Evolutionary conservation across 2,329 filamentous ascomycete species (phyloP), one percentile per base, ranked within the genome.

Genomic region (Colletotrichum tropicale): DNA sequence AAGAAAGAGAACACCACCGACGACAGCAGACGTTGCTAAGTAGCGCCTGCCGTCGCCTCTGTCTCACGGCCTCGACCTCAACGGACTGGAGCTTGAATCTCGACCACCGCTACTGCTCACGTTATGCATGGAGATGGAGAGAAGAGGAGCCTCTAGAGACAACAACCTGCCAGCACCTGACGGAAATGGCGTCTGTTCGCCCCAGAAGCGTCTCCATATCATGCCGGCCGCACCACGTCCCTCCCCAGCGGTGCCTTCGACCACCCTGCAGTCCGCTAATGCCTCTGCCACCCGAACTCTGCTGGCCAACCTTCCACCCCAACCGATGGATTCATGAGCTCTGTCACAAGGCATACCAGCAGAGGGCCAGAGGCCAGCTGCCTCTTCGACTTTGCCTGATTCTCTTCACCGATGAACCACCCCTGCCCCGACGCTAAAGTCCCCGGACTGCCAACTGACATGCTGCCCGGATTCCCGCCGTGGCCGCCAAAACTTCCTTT

Each of bases 131-230:
- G 18, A 67, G 10, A 71, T 67, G 72, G 72, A 66, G 69, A 67
- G 69, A 64, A 72, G 72, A 67, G 69, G 69, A 28, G 55, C 52
- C 62, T 15, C 69, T n/a, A 67, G 69, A 72, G 43, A 64, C 32
- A 75, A 67, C 32, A 67, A 32, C 69, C 62, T 24, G 55, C 28
- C 69, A 67, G 15, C 13, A 32, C 69, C 32, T 62, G 69, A 75
- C 62, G 62, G 73, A 72, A 62, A 66, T 64, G 73, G 73, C 62
- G 72, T 52, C 62, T 72, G 61, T 38, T 74, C 74, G 32, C 70
- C 56, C 70, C 74, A 58, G 70, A 58, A 64, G 36, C 56, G 74
- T 69, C 43, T 52, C 60, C 36, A 75, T 69, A 55, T 62, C 55
- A 67, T 62, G 69, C 69, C 69, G 65, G 43, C 71, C 69, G 43